Evolutionary conservation across 371 early-diverging fungal genomes (phyloP).

Genomic region (Fennellomyces sp.): DNA sequence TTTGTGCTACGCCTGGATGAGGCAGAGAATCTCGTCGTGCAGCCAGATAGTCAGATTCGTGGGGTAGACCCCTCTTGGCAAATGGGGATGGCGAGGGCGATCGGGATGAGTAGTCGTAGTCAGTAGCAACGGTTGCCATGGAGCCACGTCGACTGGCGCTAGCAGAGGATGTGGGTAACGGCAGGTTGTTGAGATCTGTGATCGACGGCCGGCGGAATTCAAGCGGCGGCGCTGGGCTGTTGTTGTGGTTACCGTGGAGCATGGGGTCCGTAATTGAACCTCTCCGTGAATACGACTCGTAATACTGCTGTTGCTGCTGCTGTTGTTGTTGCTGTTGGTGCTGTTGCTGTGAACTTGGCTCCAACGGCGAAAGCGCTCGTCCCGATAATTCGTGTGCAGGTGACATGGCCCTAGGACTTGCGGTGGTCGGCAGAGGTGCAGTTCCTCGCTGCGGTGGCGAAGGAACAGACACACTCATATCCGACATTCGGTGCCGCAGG

Average conservation of each 20-base stretch:
- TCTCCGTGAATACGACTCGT: conserved; percentile 32
- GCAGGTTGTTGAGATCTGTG: conserved; percentile 31
- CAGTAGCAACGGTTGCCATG: conserved; percentile 32
- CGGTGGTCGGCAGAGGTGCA: background rate
- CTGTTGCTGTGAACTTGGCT: conserved; percentile 30
- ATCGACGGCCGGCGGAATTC: conserved; percentile 41
- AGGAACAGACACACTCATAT: conserved; percentile 35
- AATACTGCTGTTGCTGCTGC: background rate
- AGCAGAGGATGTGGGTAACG: conserved; percentile 28
- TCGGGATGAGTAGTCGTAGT: conserved; percentile 45
- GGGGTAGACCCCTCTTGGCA: conserved; percentile 1
- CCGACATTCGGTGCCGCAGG: conserved; percentile 48
- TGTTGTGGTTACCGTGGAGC: conserved; percentile 14
- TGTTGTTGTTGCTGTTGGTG: conserved; percentile 1
- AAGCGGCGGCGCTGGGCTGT: background rate
- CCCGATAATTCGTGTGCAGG: conserved; percentile 7
- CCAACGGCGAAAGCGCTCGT: conserved; percentile 31
- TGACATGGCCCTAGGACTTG: conserved; percentile 8
- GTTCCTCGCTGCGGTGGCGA: conserved; percentile 9
- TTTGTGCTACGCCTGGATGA: conserved; percentile 21
- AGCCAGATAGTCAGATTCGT: conserved; percentile 2
- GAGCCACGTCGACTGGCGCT: conserved; percentile 42
- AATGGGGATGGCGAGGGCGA: conserved; percentile 41
- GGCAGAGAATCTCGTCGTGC: conserved; percentile 47
- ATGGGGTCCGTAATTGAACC: conserved; percentile 41